Base-by-base conservation (phyloP, 768 basidiomycete genomes). In the Kwoniella shandongensis region DNA sequence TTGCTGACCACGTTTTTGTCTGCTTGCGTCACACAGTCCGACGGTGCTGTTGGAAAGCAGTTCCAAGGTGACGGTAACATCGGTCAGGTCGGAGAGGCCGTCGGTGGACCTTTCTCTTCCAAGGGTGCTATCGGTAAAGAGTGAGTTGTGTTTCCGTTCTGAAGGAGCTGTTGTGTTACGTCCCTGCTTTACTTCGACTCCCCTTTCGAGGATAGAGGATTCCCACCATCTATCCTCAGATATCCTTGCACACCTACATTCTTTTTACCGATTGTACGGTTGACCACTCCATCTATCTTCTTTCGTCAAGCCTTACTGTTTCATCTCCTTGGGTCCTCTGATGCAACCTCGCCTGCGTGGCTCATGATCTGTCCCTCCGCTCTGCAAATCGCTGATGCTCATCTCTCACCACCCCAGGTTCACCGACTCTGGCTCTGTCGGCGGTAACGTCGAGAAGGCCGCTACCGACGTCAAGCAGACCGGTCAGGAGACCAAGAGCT, bases 101-200 rank as follows among this genome's bases (percentile, higher is more conserved):
- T 70, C 32, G 69, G 69, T 8, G 69, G 69, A 32, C 66, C 69
- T 13, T 70, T 70, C 57, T 45, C 48, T 12, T 55, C 50, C n/a
- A 54, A 70, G 8, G 69, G 69, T 17, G 63, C 62, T 36, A 52
- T 70, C 32, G 69, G 69, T 38, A 67, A 63, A 45, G 32, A 70
- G 69, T 70, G 44, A 58, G 67, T 65, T n/a, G 3, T 17, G 22
- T 35, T 20, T 42, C 39, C n/a, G n/a, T 4, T 44, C 3, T 36
- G 41, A 7, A 8, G 6, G 41, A 5, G 41, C n/a, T 42, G 41
- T 18, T 42, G n/a, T n/a, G n/a, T n/a, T 22, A 27, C 44, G 3
- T 45, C 20, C 38, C 15, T 32, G 6, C 32, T 32, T 13, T 6
- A 6, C 32, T 32, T 32, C 32, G 32, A 6, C 32, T 32, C 7